Conservation (phyloP, 306 rosid species). For the Lathyrus oleraceus region DNA sequence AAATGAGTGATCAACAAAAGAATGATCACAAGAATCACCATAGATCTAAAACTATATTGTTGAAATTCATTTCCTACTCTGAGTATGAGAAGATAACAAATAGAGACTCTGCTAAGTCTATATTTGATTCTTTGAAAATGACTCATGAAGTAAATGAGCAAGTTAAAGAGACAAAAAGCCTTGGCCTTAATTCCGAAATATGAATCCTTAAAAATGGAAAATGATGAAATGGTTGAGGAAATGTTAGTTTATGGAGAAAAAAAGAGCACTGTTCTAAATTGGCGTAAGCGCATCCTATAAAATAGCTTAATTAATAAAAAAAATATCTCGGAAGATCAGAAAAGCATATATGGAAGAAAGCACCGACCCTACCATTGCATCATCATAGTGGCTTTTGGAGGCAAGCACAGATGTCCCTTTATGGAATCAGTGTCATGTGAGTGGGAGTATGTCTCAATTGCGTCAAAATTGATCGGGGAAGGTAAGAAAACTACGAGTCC, state of each 20-base stretch:
- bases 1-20: too few relatives aligned
- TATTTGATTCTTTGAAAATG: too few relatives aligned
- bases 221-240: too few relatives aligned
- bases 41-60: too few relatives aligned
- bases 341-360: neutral
- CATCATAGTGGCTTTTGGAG: slow-evolving; percentile 1
- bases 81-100: too few relatives aligned
- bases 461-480: neutral
- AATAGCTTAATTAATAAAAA: neutral
- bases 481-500: neutral
- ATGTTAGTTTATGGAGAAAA: neutral
- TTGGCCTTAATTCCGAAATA: too few relatives aligned
- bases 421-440: neutral
- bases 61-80: too few relatives aligned
- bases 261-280: slow-evolving; percentile 29
- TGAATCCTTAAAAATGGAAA: too few relatives aligned
- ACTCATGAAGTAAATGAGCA: too few relatives aligned
- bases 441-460: neutral
- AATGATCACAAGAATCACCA: too few relatives aligned
- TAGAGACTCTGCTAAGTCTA: too few relatives aligned
- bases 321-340: slow-evolving; percentile 1
- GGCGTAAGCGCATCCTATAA: slow-evolving; percentile 24
- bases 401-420: neutral
- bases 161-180: too few relatives aligned
- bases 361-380: slow-evolving; percentile 35